Evolutionary conservation across 202 grass and related monocot genomes (phyloP).

Genomic region (Saccharum hybrid): DNA sequence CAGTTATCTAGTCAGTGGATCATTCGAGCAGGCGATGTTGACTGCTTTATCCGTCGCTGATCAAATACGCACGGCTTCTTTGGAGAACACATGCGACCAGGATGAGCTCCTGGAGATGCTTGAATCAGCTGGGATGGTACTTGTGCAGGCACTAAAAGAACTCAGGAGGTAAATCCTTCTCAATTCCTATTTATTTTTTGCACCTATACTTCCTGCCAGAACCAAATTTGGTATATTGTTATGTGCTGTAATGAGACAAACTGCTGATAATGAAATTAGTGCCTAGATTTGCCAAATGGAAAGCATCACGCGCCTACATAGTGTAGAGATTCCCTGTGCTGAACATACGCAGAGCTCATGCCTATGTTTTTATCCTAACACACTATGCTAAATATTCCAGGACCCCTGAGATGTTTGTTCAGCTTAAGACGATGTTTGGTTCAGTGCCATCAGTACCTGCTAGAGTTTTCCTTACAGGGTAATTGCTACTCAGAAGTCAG

Average conservation of each 20-base stretch:
- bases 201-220: not conserved
- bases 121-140: constrained; percentile 70
- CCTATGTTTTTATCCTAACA: constrained; percentile 29
- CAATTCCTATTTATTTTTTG: not conserved
- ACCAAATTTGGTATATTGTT: not conserved
- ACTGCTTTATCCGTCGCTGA: constrained; percentile 43
- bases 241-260: not conserved
- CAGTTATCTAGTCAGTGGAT: constrained; percentile 62
- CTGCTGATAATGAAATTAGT: constrained; percentile 1
- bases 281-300: constrained; percentile 12
- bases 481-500: constrained; percentile 29
- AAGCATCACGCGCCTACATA: not conserved
- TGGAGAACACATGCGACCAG: constrained; percentile 7
- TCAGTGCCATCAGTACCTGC: constrained; percentile 71
- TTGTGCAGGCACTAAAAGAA: constrained; percentile 85
- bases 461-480: constrained; percentile 85
- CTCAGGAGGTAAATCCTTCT: constrained; percentile 60
- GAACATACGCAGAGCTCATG: constrained; percentile 18
- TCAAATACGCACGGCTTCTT: constrained; percentile 27
- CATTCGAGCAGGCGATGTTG: constrained; percentile 62
- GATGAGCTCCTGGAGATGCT: constrained; percentile 62
- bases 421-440: constrained; percentile 77
- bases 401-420: constrained; percentile 67
- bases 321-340: not conserved
- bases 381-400: constrained; percentile 54